Evolutionary conservation across 2,329 filamentous ascomycete genomes (phyloP), one percentile per base, ranked within the genome.

Genomic region (Diaporthe vaccinii): DNA sequence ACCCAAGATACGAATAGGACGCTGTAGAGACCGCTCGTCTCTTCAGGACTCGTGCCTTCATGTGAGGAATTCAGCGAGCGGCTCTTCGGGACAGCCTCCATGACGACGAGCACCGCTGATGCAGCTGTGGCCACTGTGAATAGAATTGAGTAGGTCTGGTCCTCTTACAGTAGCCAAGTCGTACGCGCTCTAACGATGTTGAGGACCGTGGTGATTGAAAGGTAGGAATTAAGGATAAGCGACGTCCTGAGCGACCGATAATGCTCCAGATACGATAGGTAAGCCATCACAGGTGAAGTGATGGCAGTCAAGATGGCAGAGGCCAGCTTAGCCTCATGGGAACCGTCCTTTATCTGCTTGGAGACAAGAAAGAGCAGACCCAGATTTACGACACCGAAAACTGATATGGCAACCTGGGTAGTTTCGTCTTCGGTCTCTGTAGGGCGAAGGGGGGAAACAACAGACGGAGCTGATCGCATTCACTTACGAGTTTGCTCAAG

Each of bases 141-240:
- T 15, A 78, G 39, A 28, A 73, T 51, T 1, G 76, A 67, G 10
- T 76, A 78, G 1, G 61, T 4, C 17, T 71, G 36, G 17, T 8
- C 4, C 20, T 39, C 51, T 8, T 51, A 25, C 2, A 70, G 49
- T 28, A 88, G 80, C 82, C 85, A 88, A 4, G 84, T 75, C 0
- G 87, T 88, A 10, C 88, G 82, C 0, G 81, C 79, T 74, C 85
- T 84, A 0, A 83, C 82, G 3, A 83, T 78, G 41, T 89, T 87
- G 28, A 88, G 81, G 2, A 89, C 76, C 0, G 86, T 76, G 1
- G 84, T 85, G 4, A 87, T 39, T 12, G 84, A 74, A 7, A 89
- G 76, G 72, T 85, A 89, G 9, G 78, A 75, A 12, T 79, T 84
- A 12, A 89, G 78, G 4, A 89, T 68, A 0, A 85, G 79, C 0